phyloP scores from a whole-genome alignment of 2,329 filamentous ascomycete species.

The Berkeleyomyces rouxiae region DNA sequence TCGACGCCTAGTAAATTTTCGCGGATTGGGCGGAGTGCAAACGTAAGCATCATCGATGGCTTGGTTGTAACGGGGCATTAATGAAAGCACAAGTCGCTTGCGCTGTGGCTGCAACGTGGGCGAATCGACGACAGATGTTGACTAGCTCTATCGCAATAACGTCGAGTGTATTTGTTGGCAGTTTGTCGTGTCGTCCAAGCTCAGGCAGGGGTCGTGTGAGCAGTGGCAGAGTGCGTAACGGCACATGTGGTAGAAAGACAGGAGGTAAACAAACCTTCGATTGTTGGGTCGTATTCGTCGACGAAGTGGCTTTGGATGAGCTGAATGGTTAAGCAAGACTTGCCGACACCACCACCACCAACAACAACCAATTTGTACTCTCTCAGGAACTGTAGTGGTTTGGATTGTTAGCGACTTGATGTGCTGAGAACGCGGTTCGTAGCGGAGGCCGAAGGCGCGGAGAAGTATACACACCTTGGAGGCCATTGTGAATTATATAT shows the following conservation, averaged over 20 bases:
- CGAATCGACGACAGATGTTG: no score
- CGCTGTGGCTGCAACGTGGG: no score
- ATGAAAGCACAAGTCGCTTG: no score
- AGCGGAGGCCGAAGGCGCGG: not conserved
- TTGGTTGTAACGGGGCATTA: no score
- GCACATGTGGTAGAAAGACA: slow-evolving; percentile 7
- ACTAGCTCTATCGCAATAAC: no score
- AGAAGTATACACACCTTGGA: slow-evolving; percentile 22
- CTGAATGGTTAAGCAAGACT: slow-evolving; percentile 98
- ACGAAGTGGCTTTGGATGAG: slow-evolving; percentile 93
- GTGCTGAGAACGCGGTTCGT: not conserved
- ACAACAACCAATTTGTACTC: slow-evolving; percentile 96
- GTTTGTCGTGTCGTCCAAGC: not conserved
- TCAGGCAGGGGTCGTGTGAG: not conserved
- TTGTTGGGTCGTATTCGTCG: slow-evolving; percentile 97
- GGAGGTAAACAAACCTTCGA: slow-evolving; percentile 56
- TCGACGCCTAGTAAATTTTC: no score
- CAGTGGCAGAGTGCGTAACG: not conserved
- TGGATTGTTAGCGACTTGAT: slow-evolving; percentile 2
- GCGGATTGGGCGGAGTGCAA: no score
- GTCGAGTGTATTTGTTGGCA: not conserved
- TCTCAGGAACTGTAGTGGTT: slow-evolving; percentile 50
- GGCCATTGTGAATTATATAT: slow-evolving; percentile 21
- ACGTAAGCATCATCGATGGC: no score
- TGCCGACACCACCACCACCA: slow-evolving; percentile 94